These are phyloP conservation scores for Paracamarosporium sp. DNA, from an alignment of 2,329 filamentous ascomycete species.

Conservation along the genomic window DNA sequence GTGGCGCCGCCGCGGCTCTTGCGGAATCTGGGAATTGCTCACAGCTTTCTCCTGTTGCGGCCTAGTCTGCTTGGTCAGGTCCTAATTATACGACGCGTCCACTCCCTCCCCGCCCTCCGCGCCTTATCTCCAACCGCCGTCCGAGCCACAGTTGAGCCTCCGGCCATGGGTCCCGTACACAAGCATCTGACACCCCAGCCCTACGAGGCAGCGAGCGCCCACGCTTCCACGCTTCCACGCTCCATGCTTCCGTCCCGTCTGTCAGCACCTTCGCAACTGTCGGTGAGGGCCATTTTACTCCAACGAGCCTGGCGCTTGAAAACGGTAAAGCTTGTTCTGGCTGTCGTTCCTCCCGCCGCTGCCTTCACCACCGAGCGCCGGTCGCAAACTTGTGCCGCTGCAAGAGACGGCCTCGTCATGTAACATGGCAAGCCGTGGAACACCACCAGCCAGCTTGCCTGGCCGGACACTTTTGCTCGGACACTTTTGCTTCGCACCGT, in stretches of 20 bases:
- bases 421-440: background rate
- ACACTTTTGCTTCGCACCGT: background rate
- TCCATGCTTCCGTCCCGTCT: conserved; percentile 20
- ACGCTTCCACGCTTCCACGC: too few relatives aligned
- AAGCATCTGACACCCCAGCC: conserved; percentile 41
- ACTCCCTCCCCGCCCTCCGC: background rate
- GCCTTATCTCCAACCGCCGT: conserved; percentile 4
- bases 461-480: conserved; percentile 1
- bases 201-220: conserved; percentile 27
- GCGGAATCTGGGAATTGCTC: background rate
- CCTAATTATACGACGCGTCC: conserved; percentile 6
- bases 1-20: background rate
- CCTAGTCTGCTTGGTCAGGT: conserved; percentile 7
- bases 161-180: conserved; percentile 18
- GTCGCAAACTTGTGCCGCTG: too few relatives aligned
- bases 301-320: conserved; percentile 18
- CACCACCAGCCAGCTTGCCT: background rate
- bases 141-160: conserved; percentile 22
- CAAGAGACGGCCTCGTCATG: background rate
- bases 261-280: conserved; percentile 27
- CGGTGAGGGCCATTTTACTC: conserved; percentile 24
- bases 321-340: conserved; percentile 20
- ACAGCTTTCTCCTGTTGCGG: conserved; percentile 1
- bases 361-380: too few relatives aligned
- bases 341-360: conserved; percentile 2